Conservation (phyloP, 2,329 filamentous ascomycete genomes). For the Pseudogymnoascus sp. region DNA sequence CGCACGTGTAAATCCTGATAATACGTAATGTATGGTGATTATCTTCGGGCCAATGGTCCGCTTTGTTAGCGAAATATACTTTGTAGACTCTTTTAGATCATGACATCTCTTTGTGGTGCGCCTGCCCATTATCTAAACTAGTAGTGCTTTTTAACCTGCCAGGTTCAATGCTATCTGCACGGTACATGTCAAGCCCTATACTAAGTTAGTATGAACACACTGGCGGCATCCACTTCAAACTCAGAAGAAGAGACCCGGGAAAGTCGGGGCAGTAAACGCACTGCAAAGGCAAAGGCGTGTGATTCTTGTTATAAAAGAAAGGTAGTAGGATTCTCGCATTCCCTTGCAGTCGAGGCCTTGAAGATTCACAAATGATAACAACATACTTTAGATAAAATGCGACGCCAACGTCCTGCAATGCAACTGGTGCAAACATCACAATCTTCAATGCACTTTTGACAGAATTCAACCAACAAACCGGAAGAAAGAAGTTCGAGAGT, state of each 20-base stretch:
- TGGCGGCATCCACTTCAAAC: background rate
- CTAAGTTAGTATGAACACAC: background rate
- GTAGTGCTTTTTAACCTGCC: background rate
- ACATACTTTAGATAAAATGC: conserved; percentile 40
- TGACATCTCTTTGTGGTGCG: background rate
- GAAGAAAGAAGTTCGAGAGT: conserved; percentile 33
- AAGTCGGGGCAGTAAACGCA: background rate
- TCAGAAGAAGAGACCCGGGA: background rate
- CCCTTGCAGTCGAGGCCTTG: background rate
- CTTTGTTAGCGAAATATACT: background rate
- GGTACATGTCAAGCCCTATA: background rate
- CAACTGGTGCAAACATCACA: conserved; percentile 45
- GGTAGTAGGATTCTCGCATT: conserved; percentile 27
- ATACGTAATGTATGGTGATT: too few relatives aligned
- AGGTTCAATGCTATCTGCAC: background rate
- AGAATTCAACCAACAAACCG: conserved; percentile 26
- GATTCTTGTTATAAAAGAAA: conserved; percentile 44
- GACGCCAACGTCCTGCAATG: conserved; percentile 37
- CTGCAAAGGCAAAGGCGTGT: conserved; percentile 31
- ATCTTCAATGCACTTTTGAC: conserved; percentile 39
- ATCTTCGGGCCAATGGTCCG: background rate
- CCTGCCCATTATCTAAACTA: background rate
- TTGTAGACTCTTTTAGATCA: background rate
- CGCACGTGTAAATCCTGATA: too few relatives aligned
- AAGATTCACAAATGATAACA: background rate